phyloP scores from a whole-genome alignment of 331 rosid species.

The Spiraea crenata region DNA sequence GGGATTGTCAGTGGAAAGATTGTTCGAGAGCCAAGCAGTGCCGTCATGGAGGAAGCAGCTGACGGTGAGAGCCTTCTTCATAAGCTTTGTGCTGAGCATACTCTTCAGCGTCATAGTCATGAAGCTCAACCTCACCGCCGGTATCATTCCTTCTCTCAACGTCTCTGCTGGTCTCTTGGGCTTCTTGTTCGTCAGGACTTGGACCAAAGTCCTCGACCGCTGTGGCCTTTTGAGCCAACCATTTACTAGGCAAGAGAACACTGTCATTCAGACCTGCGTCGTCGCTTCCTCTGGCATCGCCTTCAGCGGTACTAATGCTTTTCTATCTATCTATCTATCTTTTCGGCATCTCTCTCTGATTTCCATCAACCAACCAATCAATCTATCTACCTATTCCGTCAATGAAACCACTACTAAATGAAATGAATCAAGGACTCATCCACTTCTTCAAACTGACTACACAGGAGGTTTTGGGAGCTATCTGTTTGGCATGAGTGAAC shows the following conservation, averaged over 20 bases:
- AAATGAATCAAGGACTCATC: too few species aligned
- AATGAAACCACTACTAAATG: too few species aligned
- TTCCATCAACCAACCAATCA: too few species aligned
- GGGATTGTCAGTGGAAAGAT: constrained; percentile 47
- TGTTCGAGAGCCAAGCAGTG: constrained; percentile 41
- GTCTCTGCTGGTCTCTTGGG: constrained; percentile 79
- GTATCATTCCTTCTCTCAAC: constrained; percentile 70
- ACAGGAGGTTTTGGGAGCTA: constrained; percentile 80
- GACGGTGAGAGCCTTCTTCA: constrained; percentile 60
- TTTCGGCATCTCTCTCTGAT: not conserved
- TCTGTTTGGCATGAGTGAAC: constrained; percentile 69
- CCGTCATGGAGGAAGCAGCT: constrained; percentile 72
- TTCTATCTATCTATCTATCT: too few species aligned
- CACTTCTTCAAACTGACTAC: not conserved
- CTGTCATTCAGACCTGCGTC: constrained; percentile 79
- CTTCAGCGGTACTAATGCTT: constrained; percentile 45
- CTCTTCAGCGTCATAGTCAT: constrained; percentile 67
- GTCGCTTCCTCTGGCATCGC: constrained; percentile 82
- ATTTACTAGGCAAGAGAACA: constrained; percentile 75
- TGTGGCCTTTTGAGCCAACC: constrained; percentile 44
- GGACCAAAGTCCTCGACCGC: constrained; percentile 53
- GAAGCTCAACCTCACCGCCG: constrained; percentile 73
- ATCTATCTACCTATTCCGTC: not conserved
- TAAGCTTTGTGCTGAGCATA: constrained; percentile 53
- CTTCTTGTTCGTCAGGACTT: constrained; percentile 64